phyloP scores from a whole-genome alignment of 2,329 filamentous ascomycete genomes.

The Xylaria sp. region DNA sequence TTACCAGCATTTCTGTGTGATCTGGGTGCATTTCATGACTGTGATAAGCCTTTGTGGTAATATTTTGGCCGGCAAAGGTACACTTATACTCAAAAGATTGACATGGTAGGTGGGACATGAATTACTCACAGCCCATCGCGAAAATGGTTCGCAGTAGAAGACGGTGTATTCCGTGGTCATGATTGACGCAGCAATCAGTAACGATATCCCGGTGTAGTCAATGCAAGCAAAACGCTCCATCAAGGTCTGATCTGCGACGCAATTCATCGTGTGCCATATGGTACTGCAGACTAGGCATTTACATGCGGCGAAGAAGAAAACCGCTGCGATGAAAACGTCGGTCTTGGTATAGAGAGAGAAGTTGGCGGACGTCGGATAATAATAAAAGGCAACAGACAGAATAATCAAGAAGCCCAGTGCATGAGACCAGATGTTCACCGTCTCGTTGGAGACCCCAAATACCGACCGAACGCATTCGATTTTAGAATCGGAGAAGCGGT shows the following conservation, averaged over 20 bases:
- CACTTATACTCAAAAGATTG: not conserved
- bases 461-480: slow-evolving; percentile 86
- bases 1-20: not conserved
- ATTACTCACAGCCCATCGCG: slow-evolving; percentile 69
- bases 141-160: slow-evolving; percentile 95
- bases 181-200: slow-evolving; percentile 94
- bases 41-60: too few relatives aligned
- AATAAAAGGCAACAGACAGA: slow-evolving; percentile 90
- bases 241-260: slow-evolving; percentile 86
- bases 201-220: slow-evolving; percentile 96
- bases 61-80: too few relatives aligned
- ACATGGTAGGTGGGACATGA: not conserved
- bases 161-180: slow-evolving; percentile 99
- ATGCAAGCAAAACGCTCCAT: slow-evolving; percentile 97
- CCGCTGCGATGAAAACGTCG: slow-evolving; percentile 88
- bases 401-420: slow-evolving; percentile 88
- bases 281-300: slow-evolving; percentile 95
- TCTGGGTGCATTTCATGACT: not conserved
- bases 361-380: slow-evolving; percentile 88
- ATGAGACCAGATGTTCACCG: slow-evolving; percentile 98
- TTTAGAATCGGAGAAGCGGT: slow-evolving; percentile 93
- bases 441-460: slow-evolving; percentile 88
- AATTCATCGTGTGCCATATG: slow-evolving; percentile 99
- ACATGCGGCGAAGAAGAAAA: slow-evolving; percentile 96
- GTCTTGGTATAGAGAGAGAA: slow-evolving; percentile 87